Conservation (phyloP, 1,284 basidiomycete genomes). For the Irpex sp. region DNA sequence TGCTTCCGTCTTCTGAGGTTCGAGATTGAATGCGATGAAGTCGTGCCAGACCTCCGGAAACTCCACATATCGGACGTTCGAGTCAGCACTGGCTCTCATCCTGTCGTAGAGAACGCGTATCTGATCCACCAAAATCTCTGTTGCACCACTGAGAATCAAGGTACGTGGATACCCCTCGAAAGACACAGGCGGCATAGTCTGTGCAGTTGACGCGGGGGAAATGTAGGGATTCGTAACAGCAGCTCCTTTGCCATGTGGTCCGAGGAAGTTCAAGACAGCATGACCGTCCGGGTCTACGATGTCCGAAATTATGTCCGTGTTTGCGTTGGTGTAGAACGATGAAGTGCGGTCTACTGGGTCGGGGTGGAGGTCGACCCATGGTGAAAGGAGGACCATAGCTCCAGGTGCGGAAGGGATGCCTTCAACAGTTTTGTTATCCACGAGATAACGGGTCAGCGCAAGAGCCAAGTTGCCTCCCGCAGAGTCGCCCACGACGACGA, state of each 20-base stretch:
- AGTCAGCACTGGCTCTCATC: constrained; percentile 38
- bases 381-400: constrained; percentile 41
- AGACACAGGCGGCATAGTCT: constrained; percentile 26
- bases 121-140: constrained; percentile 47
- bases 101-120: constrained; percentile 28
- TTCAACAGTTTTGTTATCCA: constrained; percentile 16
- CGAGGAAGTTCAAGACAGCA: constrained; percentile 2
- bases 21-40: constrained; percentile 6
- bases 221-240: constrained; percentile 44
- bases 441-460: constrained; percentile 30
- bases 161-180: constrained; percentile 53
- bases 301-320: background rate
- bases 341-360: constrained; percentile 37
- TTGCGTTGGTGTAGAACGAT: constrained; percentile 2
- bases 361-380: constrained; percentile 51
- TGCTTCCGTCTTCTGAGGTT: constrained; percentile 11
- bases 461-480: constrained; percentile 50
- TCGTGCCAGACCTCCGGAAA: constrained; percentile 32
- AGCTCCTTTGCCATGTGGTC: constrained; percentile 11
- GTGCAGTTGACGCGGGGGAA: constrained; percentile 45
- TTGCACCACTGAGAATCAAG: constrained; percentile 47
- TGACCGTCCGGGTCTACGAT: background rate
- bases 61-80: constrained; percentile 44
- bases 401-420: constrained; percentile 28
- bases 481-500: constrained; percentile 48